A percentile compares a stretch with the other conserved stretches of the same genome.
These are phyloP conservation scores for Papiliotrema fonsecae DNA, from an alignment of 1,284 basidiomycete genomes.

Conservation along the genomic window DNA sequence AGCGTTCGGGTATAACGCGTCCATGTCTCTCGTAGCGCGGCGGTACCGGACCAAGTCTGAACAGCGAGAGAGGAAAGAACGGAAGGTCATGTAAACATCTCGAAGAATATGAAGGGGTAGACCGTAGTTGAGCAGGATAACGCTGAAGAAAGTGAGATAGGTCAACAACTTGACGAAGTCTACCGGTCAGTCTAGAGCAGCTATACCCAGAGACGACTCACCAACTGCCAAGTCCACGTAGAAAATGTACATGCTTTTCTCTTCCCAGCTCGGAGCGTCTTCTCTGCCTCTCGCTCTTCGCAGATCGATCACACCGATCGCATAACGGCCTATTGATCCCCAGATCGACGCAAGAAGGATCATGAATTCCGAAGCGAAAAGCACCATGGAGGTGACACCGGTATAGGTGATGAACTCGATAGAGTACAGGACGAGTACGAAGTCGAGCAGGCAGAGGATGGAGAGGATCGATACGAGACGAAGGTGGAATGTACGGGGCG, in stretches of 20 bases:
- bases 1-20: constrained; percentile 91
- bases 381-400: constrained; percentile 76
- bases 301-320: constrained; percentile 77
- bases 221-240: constrained; percentile 91
- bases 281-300: constrained; percentile 75
- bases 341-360: constrained; percentile 74
- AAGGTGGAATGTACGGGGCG: constrained; percentile 74
- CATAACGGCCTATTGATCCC: constrained; percentile 76
- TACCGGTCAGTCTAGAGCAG: constrained; percentile 35
- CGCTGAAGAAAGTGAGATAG: constrained; percentile 86
- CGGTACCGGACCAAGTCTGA: constrained; percentile 87
- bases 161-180: constrained; percentile 91
- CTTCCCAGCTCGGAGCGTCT: constrained; percentile 90
- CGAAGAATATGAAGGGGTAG: constrained; percentile 93
- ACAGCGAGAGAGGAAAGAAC: constrained; percentile 81
- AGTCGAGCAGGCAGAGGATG: constrained; percentile 35
- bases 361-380: constrained; percentile 94
- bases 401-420: constrained; percentile 30
- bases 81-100: constrained; percentile 90
- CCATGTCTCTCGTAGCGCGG: constrained; percentile 94
- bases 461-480: constrained; percentile 59
- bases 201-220: constrained; percentile 41
- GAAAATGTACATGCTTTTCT: constrained; percentile 95
- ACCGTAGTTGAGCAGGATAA: constrained; percentile 92
- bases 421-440: constrained; percentile 34